phyloP scores from a whole-genome alignment of 1,284 basidiomycete species.

The Leccinum pachyderme region DNA sequence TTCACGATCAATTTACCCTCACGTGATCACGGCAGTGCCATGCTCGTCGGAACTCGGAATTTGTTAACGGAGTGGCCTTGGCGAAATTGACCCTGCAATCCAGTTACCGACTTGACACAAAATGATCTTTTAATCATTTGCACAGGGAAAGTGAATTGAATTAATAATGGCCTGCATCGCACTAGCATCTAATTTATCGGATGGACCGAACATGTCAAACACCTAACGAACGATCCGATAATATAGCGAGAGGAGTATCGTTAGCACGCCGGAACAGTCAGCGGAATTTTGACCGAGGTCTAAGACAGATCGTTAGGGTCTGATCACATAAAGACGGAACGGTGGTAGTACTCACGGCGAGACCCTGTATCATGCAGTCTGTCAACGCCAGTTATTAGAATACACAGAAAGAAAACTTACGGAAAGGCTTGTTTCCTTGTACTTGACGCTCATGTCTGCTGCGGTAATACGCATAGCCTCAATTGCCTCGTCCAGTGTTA shows the following conservation, averaged over 20 bases:
- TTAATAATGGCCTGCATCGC: not conserved
- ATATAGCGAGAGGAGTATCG: not conserved
- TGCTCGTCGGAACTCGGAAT: not conserved
- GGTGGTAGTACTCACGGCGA: constrained; percentile 51
- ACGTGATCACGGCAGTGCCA: constrained; percentile 13
- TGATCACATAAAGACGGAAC: not conserved
- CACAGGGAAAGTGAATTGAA: not conserved
- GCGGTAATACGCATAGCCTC: constrained; percentile 95
- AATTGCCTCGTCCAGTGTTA: constrained; percentile 93
- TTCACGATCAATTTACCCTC: constrained; percentile 9
- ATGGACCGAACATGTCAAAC: not conserved
- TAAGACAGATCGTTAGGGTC: constrained; percentile 16
- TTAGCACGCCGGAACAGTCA: constrained; percentile 71
- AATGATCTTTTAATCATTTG: not conserved
- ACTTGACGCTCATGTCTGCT: constrained; percentile 82
- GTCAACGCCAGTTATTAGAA: constrained; percentile 7
- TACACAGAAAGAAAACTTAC: constrained; percentile 41
- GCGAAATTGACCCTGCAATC: not conserved
- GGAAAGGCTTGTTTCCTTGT: constrained; percentile 91
- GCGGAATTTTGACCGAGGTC: constrained; percentile 74
- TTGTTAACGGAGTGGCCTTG: not conserved
- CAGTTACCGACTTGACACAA: not conserved
- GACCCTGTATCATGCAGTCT: constrained; percentile 42
- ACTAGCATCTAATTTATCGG: not conserved
- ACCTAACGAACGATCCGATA: not conserved